phyloP scores from a whole-genome alignment of 1,284 basidiomycete species.

The Tylopilus sp. region DNA sequence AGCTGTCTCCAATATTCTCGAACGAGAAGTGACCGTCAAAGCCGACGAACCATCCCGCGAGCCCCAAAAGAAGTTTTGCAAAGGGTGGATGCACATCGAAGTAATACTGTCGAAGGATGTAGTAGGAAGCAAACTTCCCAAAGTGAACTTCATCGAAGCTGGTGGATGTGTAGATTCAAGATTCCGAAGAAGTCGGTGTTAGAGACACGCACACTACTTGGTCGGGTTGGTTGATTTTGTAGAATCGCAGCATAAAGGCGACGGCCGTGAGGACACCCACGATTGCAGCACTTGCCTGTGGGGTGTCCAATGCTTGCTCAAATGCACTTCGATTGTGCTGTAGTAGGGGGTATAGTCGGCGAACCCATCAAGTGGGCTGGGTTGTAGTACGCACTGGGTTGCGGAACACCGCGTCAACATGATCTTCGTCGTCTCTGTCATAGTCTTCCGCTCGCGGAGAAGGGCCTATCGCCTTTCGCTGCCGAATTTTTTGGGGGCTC shows the following conservation, averaged over 20 bases:
- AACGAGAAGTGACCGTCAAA: conserved; percentile 95
- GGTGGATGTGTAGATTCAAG: conserved; percentile 5
- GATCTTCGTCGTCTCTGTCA: conserved; percentile 35
- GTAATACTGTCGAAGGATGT: conserved; percentile 90
- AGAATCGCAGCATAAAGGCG: conserved; percentile 83
- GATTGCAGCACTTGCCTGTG: conserved; percentile 53
- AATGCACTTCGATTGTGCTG: conserved; percentile 53
- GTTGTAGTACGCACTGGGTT: conserved; percentile 23
- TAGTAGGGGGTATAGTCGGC: conserved; percentile 2
- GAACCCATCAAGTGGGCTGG: conserved; percentile 1
- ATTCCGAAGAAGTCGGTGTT: neutral
- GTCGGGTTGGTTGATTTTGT: conserved; percentile 90
- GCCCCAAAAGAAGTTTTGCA: conserved; percentile 88
- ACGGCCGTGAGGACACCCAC: conserved; percentile 64
- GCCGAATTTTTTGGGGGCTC: conserved; percentile 33
- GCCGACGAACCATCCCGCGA: conserved; percentile 94
- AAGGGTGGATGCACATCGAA: conserved; percentile 99
- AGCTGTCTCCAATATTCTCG: conserved; percentile 94
- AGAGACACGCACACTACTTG: conserved; percentile 79
- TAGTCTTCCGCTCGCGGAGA: conserved; percentile 28
- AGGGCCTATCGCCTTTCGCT: conserved; percentile 23
- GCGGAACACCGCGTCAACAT: conserved; percentile 33
- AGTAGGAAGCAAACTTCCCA: conserved; percentile 91
- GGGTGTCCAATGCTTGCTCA: conserved; percentile 59
- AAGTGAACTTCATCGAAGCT: conserved; percentile 98